Evolutionary conservation across 176 grass and related monocot genomes (phyloP), one percentile per base, ranked within the genome.

Genomic region (barley (Hordeum vulgare)): DNA sequence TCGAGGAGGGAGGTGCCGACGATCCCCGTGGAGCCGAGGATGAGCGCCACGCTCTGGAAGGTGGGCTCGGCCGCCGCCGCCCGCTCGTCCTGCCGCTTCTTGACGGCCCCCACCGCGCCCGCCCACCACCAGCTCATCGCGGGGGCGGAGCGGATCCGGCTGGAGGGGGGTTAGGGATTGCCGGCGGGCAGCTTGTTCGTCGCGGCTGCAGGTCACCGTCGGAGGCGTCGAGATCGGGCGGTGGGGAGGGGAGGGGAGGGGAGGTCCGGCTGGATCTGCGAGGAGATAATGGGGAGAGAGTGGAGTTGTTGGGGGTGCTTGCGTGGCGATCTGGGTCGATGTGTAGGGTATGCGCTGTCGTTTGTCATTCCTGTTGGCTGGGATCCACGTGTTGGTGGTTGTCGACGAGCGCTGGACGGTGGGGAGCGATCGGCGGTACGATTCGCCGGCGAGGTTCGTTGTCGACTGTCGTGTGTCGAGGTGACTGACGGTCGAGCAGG

Each of bases 71-170:
- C 13, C 14, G 80, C 40, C 28, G 79, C 39, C 14, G 70, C 31
- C 21, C 66, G 68, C 45, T 84, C 85, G 8, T 77, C 85, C 21
- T 84, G 66, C 35, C 72, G 82, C 77, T 80, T 90, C 85, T 80
- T 87, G 18, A 77, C 64, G 1, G 89, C 89, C 26, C 85, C 89
- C 61, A 91, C 75, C 62, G 89, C 89, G 59, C 89, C 85, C 13
- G 89, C 89, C 89, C 89, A 91, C 89, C 80, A 91, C 89, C 89
- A 91, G 58, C 85, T 91, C 89, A 91, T 87, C 60, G 6, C 7
- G 42, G 40, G 39, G 9, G 40, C 40, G 40, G 40, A 36, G 35
- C 8, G 35, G 35, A 36, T 37, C 40, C 11, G 40, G 9, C 9
- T 8, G 10, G 40, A 37, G 36, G 36, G 0, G 45, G 47, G 15